These are phyloP conservation scores for Austroboletus rostrupii DNA, from an alignment of 1,284 basidiomycete genomes.

Conservation along the genomic window DNA sequence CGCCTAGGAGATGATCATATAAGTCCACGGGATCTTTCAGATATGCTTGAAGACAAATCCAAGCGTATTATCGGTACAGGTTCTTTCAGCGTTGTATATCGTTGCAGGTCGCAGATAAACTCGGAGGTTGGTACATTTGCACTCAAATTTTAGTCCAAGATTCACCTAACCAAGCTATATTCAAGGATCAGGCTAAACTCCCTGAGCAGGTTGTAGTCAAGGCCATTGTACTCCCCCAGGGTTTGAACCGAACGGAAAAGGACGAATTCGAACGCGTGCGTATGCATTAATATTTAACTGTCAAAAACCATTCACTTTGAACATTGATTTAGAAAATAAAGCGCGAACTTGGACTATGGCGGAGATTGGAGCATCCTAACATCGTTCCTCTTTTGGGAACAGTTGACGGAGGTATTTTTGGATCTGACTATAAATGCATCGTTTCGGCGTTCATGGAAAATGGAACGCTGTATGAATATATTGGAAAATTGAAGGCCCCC, in stretches of 20 bases:
- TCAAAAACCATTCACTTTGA: neutral
- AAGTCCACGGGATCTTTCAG: neutral
- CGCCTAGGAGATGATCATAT: neutral
- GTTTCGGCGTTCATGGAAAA: constrained; percentile 10
- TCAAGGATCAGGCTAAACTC: too few species aligned
- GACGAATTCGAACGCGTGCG: neutral
- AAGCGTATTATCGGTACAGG: neutral
- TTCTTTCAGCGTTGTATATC: constrained; percentile 3
- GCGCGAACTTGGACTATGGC: constrained; percentile 8
- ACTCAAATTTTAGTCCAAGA: neutral
- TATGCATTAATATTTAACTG: neutral
- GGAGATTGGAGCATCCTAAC: constrained; percentile 1
- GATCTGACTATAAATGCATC: constrained; percentile 8
- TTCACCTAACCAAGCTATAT: neutral
- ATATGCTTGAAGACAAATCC: neutral
- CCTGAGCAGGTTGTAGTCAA: constrained; percentile 7
- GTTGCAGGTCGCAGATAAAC: too few species aligned
- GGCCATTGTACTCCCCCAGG: neutral
- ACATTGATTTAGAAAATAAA: neutral
- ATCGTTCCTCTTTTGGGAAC: constrained; percentile 4
- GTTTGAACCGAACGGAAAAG: neutral
- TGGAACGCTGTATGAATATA: constrained; percentile 1
- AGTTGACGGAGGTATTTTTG: neutral
- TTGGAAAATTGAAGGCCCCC: neutral
- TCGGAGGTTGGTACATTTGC: neutral